A percentile compares a stretch with the other conserved stretches of the same genome.
These are phyloP conservation scores for Prunus yedoensis DNA, from an alignment of 331 rosid species.

Conservation along the genomic window DNA sequence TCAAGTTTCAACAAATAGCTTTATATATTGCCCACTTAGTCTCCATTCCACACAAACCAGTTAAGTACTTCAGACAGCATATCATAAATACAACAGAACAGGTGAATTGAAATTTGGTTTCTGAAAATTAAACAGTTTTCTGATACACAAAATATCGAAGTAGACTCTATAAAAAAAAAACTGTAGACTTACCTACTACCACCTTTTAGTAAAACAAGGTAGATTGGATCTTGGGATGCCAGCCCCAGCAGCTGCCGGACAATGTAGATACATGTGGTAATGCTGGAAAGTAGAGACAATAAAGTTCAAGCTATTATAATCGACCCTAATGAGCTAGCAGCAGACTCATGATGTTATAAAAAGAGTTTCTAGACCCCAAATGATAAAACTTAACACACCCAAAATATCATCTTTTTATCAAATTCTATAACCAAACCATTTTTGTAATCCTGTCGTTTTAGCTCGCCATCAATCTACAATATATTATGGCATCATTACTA, in stretches of 20 bases:
- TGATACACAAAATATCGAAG: neutral
- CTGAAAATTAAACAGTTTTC: neutral
- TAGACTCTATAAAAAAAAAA: neutral
- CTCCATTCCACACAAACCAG: neutral
- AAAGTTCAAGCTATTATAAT: neutral
- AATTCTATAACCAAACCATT: no score
- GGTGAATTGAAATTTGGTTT: conserved; percentile 4
- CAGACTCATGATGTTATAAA: no score
- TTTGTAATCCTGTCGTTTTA: no score
- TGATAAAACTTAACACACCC: no score
- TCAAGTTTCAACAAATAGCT: neutral
- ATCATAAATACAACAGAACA: neutral
- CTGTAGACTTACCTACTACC: conserved; percentile 56
- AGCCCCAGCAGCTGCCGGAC: conserved; percentile 59
- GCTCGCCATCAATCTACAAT: no score
- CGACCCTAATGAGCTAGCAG: no score
- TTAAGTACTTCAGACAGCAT: neutral
- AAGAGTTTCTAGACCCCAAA: no score
- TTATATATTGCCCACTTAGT: neutral
- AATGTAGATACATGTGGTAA: conserved; percentile 57
- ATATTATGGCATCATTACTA: no score
- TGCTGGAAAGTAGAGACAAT: conserved; percentile 39
- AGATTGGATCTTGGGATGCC: conserved; percentile 57
- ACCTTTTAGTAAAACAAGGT: conserved; percentile 49
- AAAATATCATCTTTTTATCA: no score